phyloP scores from a whole-genome alignment of 192 early-diverging fungal species.

The Piromyces finnis region DNA sequence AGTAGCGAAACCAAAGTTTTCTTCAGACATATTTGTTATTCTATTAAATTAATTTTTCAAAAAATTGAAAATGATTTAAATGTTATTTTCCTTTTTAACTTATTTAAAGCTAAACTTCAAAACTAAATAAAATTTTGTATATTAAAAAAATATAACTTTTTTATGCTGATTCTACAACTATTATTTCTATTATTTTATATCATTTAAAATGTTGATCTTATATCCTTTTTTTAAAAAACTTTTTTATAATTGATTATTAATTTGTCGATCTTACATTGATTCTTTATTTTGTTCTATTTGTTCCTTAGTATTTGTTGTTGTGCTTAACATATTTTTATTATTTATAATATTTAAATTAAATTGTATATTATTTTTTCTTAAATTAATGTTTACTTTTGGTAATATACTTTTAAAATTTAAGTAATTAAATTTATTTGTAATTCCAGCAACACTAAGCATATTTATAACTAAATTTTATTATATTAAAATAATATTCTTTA shows the following conservation, averaged over 20 bases:
- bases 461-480: not conserved
- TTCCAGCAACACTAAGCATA: not conserved
- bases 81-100: too few species aligned
- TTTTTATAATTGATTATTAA: not conserved
- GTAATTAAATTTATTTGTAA: not conserved
- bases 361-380: not conserved
- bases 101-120: too few species aligned
- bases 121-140: too few species aligned
- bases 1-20: conserved; percentile 57
- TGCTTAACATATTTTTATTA: not conserved
- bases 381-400: not conserved
- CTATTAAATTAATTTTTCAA: not conserved
- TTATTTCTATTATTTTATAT: too few species aligned
- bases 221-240: too few species aligned
- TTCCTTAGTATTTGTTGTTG: not conserved
- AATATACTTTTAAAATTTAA: not conserved
- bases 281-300: not conserved
- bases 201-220: too few species aligned
- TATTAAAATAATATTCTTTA: not conserved
- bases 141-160: too few species aligned
- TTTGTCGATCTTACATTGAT: not conserved
- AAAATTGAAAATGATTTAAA: too few species aligned
- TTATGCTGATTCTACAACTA: too few species aligned
- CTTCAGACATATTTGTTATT: not conserved
- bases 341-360: not conserved